phyloP scores from a whole-genome alignment of 176 grass and related monocot genomes.

The Neostapfia colusana region DNA sequence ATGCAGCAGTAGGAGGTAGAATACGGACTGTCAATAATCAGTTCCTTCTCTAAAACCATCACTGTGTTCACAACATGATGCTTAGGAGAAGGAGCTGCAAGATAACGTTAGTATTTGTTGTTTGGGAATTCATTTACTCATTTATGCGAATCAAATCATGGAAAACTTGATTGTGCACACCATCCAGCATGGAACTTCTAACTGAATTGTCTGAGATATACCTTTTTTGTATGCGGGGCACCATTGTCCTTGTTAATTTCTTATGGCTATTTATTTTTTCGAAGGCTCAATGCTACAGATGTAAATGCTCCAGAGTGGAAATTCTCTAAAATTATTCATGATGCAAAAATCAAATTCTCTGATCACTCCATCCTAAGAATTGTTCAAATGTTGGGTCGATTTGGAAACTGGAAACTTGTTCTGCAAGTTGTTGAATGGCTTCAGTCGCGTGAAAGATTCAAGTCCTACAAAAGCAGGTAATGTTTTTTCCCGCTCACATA shows the following conservation, averaged over 20 bases:
- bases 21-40: neutral
- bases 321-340: slow-evolving; percentile 90
- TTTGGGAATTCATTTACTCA: neutral
- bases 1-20: neutral
- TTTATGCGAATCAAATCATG: no score
- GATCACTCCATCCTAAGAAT: slow-evolving; percentile 84
- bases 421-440: slow-evolving; percentile 97
- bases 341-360: slow-evolving; percentile 80
- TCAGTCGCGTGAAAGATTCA: slow-evolving; percentile 86
- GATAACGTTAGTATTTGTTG: neutral
- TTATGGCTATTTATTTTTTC: slow-evolving; percentile 53
- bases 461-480: slow-evolving; percentile 84
- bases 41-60: neutral
- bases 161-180: no score
- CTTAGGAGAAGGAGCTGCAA: slow-evolving; percentile 2
- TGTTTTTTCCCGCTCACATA: slow-evolving; percentile 5
- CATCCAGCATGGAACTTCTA: slow-evolving; percentile 5
- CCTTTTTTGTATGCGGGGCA: neutral
- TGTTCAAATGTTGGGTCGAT: slow-evolving; percentile 78
- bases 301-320: slow-evolving; percentile 89
- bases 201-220: slow-evolving; percentile 5
- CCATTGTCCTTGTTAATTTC: slow-evolving; percentile 24
- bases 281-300: slow-evolving; percentile 91
- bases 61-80: slow-evolving; percentile 1
- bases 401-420: slow-evolving; percentile 85